Evolutionary conservation across 75 land plant genomes (phyloP).

Genomic region (Larix kaempferi): DNA sequence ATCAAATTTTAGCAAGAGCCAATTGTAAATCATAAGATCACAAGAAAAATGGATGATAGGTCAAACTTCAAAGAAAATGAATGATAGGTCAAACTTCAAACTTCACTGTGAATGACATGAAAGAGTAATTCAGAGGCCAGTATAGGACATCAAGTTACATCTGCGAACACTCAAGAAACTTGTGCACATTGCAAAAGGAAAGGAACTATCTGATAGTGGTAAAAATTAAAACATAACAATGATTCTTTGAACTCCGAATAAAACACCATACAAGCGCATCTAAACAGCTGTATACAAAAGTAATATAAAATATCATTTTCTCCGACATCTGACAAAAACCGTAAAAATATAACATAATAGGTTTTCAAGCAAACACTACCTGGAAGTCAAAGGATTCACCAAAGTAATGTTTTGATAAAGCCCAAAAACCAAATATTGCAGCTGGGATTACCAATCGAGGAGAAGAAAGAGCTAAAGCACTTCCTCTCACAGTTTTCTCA

Average conservation of each 20-base stretch:
- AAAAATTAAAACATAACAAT: too few relatives aligned
- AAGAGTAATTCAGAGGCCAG: background rate
- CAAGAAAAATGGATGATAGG: background rate
- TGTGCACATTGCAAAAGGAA: too few relatives aligned
- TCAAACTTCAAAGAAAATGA: background rate
- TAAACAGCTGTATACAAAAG: background rate
- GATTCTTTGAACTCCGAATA: background rate
- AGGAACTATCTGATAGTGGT: too few relatives aligned
- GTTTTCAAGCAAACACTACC: slow-evolving; percentile 38
- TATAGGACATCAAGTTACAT: background rate
- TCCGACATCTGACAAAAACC: background rate
- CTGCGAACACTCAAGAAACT: background rate
- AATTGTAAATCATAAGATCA: background rate
- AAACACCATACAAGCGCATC: background rate
- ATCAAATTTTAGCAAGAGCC: background rate
- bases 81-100: background rate
- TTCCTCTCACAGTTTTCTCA: slow-evolving; percentile 68
- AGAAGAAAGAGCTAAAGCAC: slow-evolving; percentile 76
- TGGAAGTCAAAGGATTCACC: slow-evolving; percentile 63
- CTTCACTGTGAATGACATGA: background rate
- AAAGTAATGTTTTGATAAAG: slow-evolving; percentile 47
- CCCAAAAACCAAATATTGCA: slow-evolving; percentile 77
- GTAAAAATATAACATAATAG: background rate
- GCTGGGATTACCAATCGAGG: slow-evolving; percentile 90
- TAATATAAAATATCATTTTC: background rate